Conservation (phyloP, 2,329 filamentous ascomycete species). For the Monosporascus sp. region DNA sequence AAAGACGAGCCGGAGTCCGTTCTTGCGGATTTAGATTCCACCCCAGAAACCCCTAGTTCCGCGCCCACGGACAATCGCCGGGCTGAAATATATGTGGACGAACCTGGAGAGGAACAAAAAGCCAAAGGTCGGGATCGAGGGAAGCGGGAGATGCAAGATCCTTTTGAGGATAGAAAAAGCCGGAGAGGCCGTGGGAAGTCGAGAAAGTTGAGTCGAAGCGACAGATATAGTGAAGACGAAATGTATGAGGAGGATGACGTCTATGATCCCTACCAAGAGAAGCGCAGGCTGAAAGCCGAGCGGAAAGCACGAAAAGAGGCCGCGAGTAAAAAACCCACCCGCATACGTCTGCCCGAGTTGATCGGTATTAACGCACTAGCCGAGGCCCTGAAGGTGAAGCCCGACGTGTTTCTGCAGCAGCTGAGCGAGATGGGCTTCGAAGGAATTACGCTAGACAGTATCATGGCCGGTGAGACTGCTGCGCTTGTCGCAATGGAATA, state of each 20-base stretch:
- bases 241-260: conserved; percentile 20
- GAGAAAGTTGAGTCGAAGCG: conserved; percentile 9
- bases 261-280: conserved; percentile 35
- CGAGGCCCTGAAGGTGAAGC: conserved; percentile 64
- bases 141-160: neutral
- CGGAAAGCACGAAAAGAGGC: conserved; percentile 35
- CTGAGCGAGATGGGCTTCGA: conserved; percentile 87
- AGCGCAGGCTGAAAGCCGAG: conserved; percentile 34
- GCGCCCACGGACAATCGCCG: neutral
- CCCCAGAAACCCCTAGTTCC: neutral
- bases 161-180: conserved; percentile 3
- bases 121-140: neutral
- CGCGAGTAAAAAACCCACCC: conserved; percentile 38
- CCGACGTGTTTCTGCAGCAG: conserved; percentile 66
- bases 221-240: conserved; percentile 16
- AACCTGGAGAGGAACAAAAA: neutral
- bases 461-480: conserved; percentile 87
- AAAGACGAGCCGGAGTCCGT: neutral
- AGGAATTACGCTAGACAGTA: conserved; percentile 72
- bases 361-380: conserved; percentile 85
- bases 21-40: neutral
- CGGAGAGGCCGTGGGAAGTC: conserved; percentile 5
- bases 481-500: conserved; percentile 88
- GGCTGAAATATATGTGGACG: neutral
- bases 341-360: conserved; percentile 79